Conservation (phyloP, 306 rosid genomes). For the Malus orientalis region DNA sequence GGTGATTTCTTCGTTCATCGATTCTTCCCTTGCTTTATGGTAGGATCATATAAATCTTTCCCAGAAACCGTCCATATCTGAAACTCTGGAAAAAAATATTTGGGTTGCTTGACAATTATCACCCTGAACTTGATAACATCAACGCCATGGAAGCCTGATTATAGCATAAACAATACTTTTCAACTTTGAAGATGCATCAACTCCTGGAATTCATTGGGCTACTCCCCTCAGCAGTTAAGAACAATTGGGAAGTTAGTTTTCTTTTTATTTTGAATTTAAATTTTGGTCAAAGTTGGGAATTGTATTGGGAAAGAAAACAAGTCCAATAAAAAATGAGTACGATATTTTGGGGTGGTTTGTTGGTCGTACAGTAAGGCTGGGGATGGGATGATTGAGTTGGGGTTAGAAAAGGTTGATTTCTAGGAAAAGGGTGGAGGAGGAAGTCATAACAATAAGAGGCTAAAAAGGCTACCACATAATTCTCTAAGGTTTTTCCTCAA, state of each 20-base stretch:
- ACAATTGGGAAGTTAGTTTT: background rate
- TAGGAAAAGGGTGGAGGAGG: too few relatives aligned
- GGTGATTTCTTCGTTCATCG: conserved; percentile 49
- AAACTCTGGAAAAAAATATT: conserved; percentile 37
- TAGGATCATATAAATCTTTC: conserved; percentile 23
- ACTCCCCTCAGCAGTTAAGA: conserved; percentile 38
- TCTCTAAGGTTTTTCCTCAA: too few relatives aligned
- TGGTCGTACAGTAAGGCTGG: too few relatives aligned
- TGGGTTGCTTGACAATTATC: conserved; percentile 34
- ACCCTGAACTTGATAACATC: conserved; percentile 22
- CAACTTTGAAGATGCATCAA: conserved; percentile 33
- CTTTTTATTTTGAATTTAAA: too few relatives aligned
- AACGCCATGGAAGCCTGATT: conserved; percentile 24
- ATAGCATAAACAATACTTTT: conserved; percentile 33
- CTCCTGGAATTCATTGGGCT: conserved; percentile 27
- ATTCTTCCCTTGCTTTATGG: conserved; percentile 28
- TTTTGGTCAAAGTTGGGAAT: too few relatives aligned
- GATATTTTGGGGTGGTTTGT: too few relatives aligned
- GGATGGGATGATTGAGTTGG: too few relatives aligned
- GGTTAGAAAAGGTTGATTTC: too few relatives aligned
- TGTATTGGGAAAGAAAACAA: too few relatives aligned
- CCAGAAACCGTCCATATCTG: conserved; percentile 37
- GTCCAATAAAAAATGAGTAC: too few relatives aligned
- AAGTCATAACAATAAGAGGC: too few relatives aligned
- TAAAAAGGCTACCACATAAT: too few relatives aligned